Conservation (phyloP, 2,329 filamentous ascomycete genomes). For the Verticillium klebahnii region DNA sequence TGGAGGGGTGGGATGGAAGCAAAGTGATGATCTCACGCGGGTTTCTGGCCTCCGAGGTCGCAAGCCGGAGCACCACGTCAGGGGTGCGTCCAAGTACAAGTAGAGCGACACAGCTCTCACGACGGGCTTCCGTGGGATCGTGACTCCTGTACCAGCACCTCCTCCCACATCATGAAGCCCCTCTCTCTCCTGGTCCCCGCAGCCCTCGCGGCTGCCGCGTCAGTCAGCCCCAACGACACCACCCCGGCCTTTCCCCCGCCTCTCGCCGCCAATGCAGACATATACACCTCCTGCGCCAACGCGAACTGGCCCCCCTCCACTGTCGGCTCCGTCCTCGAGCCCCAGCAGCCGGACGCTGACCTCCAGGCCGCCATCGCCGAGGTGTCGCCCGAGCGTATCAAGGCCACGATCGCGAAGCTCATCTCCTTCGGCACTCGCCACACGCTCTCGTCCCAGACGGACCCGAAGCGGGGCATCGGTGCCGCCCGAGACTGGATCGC, state of each 20-base stretch:
- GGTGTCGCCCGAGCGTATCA: slow-evolving; percentile 35
- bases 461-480: slow-evolving; percentile 46
- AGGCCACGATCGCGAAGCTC: slow-evolving; percentile 46
- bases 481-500: slow-evolving; percentile 54
- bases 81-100: neutral
- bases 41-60: neutral
- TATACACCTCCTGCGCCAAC: slow-evolving; percentile 14
- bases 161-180: neutral
- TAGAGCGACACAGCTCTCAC: neutral
- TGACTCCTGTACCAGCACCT: neutral
- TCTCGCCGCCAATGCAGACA: slow-evolving; percentile 3
- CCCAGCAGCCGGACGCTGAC: slow-evolving; percentile 16
- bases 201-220: slow-evolving; percentile 45
- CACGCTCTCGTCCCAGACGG: slow-evolving; percentile 48
- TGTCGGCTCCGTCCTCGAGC: slow-evolving; percentile 13
- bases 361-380: slow-evolving; percentile 19
- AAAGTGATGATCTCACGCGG: neutral
- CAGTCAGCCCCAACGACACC: slow-evolving; percentile 23
- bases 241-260: slow-evolving; percentile 3
- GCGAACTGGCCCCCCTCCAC: slow-evolving; percentile 17
- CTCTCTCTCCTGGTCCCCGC: neutral
- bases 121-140: neutral
- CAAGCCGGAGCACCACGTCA: neutral
- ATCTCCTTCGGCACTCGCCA: slow-evolving; percentile 54
- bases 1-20: neutral